Conservation (phyloP, 257 asterid species). For the Penstemon davidsonii region DNA sequence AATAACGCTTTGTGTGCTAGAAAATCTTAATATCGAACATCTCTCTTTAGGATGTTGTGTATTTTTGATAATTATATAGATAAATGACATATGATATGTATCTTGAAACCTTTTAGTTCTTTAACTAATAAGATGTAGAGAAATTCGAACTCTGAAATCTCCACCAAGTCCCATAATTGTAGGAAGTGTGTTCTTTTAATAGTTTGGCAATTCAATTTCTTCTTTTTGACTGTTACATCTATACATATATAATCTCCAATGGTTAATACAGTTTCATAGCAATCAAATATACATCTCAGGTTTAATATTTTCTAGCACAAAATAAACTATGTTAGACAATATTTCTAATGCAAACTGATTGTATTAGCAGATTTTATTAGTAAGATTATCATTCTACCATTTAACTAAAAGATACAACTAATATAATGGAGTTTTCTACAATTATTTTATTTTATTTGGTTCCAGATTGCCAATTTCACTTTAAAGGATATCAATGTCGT, state of each 20-base stretch:
- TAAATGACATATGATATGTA: neutral
- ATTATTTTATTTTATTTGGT: too few relatives aligned
- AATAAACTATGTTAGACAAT: neutral
- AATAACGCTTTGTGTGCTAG: neutral
- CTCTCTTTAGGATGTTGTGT: neutral
- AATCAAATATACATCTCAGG: too few relatives aligned
- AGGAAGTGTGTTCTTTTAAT: neutral
- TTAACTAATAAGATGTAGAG: neutral
- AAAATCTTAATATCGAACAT: slow-evolving; percentile 11
- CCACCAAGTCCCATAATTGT: neutral
- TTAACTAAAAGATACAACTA: too few relatives aligned
- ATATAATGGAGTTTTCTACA: too few relatives aligned
- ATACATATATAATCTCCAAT: neutral
- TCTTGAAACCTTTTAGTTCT: slow-evolving; percentile 7
- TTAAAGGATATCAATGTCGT: too few relatives aligned
- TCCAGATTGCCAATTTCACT: too few relatives aligned
- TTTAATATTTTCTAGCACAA: neutral
- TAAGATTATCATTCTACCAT: too few relatives aligned
- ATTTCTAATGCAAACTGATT: neutral
- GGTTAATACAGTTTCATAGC: neutral
- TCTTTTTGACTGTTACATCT: slow-evolving; percentile 6
- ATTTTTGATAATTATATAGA: neutral
- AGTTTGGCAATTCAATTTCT: neutral
- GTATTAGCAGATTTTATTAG: too few relatives aligned
- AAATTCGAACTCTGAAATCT: neutral